Evolutionary conservation across 495 filamentous ascomycete species (phyloP), one percentile per base, ranked within the genome.

Genomic region (Aspergillus cavernicola): DNA sequence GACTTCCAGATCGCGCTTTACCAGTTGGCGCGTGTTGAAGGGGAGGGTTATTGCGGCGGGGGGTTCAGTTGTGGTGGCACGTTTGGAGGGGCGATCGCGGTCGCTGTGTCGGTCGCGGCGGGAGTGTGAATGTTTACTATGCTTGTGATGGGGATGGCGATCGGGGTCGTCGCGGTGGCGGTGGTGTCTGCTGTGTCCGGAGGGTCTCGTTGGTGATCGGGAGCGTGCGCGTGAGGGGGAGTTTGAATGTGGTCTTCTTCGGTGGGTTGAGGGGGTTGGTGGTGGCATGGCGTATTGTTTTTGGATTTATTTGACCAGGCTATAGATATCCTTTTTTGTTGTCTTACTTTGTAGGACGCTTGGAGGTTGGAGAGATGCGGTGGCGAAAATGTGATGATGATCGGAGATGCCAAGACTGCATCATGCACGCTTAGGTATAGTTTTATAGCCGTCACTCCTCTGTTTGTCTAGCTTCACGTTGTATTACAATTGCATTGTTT

Each of bases 11-110:
- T 95, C 88, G 40, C 72, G 72, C 52, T 86, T 87, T 1, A 77
- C 77, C 6, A 97, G 77, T 36, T 75, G 72, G 22, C 79, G 73
- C 9, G 88, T 82, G 36, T 81, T 70, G 56, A 81, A 85, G 0
- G 92, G 92, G 13, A 96, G 84, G 41, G 66, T 38, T 22, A 67
- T 52, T 1, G 70, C 68, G 20, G 59, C 42, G 53, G 35, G 41
- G 46, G 38, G 44, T 43, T 13, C 32, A 26, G 3, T 56, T 57
- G 45, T 49, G 56, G 13, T 56, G 46, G 19, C 56, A 46, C 28
- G 24, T 40, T 40, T 40, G 47, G 31, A 56, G 52, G 47, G 18
- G 52, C 39, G 56, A 33, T 58, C 56, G 40, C 58, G 64, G 15
- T 52, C 63, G 13, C 62, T 66, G 52, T 63, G 62, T 40, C 59